phyloP scores from a whole-genome alignment of 2,329 filamentous ascomycete species.

The Pseudogymnoascus sp. region DNA sequence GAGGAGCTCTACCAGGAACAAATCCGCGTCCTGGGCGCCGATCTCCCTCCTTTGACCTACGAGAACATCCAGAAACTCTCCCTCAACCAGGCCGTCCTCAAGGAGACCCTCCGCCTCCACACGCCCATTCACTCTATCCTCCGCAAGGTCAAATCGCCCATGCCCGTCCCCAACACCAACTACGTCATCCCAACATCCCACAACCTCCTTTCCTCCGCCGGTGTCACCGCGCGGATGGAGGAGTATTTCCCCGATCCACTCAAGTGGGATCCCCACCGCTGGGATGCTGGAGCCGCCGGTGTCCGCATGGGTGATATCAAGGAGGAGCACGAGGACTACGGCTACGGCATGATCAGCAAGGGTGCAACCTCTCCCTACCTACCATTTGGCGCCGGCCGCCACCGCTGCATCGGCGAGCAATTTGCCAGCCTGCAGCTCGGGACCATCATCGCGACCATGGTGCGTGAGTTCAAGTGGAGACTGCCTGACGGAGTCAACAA shows the following conservation, averaged over 20 bases:
- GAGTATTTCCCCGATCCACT: slow-evolving; percentile 75
- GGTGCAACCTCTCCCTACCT: slow-evolving; percentile 84
- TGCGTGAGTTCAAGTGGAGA: slow-evolving; percentile 71
- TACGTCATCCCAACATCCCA: slow-evolving; percentile 76
- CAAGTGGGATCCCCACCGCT: slow-evolving; percentile 84
- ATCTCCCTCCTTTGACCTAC: slow-evolving; percentile 66
- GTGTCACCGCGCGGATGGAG: slow-evolving; percentile 64
- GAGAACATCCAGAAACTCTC: slow-evolving; percentile 72
- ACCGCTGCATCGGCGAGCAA: slow-evolving; percentile 93
- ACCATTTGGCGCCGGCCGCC: slow-evolving; percentile 85
- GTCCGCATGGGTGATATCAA: slow-evolving; percentile 44
- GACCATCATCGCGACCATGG: slow-evolving; percentile 70
- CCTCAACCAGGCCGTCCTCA: slow-evolving; percentile 76
- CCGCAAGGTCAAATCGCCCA: slow-evolving; percentile 81
- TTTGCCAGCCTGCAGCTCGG: slow-evolving; percentile 91
- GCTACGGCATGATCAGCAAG: slow-evolving; percentile 88
- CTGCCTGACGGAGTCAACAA: slow-evolving; percentile 64
- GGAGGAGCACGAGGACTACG: slow-evolving; percentile 81
- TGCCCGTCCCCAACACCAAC: slow-evolving; percentile 73
- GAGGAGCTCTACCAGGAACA: slow-evolving; percentile 83
- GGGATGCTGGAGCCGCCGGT: slow-evolving; percentile 59
- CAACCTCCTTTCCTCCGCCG: slow-evolving; percentile 75
- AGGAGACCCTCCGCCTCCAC: slow-evolving; percentile 85
- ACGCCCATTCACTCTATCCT: slow-evolving; percentile 93
- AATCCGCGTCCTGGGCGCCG: slow-evolving; percentile 59